These are phyloP conservation scores for Fusarium camptoceras DNA, from an alignment of 2,329 filamentous ascomycete genomes.

Conservation along the genomic window DNA sequence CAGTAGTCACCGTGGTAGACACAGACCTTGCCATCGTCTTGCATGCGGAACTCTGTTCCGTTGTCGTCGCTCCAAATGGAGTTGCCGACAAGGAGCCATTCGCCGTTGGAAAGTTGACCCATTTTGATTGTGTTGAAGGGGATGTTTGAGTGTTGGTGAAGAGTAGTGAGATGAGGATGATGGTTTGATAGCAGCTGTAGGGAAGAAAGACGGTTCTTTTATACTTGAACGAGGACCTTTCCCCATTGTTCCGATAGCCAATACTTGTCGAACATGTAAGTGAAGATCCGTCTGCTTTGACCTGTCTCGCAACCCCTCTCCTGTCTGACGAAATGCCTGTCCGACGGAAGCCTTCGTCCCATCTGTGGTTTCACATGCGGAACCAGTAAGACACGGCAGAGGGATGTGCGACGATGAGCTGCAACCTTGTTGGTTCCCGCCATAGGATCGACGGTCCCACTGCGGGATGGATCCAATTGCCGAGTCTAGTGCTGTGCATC, in stretches of 20 bases:
- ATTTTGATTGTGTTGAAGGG: not conserved
- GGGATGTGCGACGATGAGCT: not conserved
- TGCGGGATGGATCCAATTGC: not conserved
- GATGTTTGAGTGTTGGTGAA: not conserved
- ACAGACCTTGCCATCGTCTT: slow-evolving; percentile 15
- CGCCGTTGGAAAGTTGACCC: slow-evolving; percentile 14
- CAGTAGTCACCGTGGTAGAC: slow-evolving; percentile 11
- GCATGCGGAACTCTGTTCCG: slow-evolving; percentile 14
- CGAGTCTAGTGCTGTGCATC: not conserved
- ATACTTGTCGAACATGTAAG: not conserved
- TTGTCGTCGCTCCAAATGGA: slow-evolving; percentile 18
- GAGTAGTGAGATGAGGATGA: not conserved
- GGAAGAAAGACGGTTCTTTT: not conserved
- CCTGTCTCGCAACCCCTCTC: not conserved
- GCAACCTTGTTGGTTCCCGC: not conserved
- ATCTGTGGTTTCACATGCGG: not conserved
- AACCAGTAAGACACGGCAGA: not conserved
- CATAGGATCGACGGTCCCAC: not conserved
- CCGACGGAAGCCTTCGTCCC: not conserved
- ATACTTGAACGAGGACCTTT: not conserved
- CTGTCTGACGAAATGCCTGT: not conserved
- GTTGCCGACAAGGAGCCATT: slow-evolving; percentile 20
- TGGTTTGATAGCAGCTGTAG: not conserved
- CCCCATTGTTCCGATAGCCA: not conserved
- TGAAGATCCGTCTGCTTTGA: not conserved